phyloP scores from a whole-genome alignment of 148 eudicot species.

The Pharnaceum exiguum region DNA sequence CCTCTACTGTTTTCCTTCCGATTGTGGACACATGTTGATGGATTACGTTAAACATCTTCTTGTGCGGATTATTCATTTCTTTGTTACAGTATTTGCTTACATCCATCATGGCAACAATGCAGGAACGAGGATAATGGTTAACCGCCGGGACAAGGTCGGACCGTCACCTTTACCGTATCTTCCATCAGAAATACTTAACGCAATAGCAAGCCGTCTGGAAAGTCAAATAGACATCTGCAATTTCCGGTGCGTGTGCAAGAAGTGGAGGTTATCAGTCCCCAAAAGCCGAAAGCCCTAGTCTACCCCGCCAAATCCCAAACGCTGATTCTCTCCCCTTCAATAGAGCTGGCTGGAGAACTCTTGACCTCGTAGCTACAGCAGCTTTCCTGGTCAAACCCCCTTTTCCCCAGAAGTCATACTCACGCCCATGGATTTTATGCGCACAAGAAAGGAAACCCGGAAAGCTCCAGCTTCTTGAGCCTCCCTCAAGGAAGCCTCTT shows the following conservation, averaged over 20 bases:
- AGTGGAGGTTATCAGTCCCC: conserved; percentile 8
- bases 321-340: conserved; percentile 8
- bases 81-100: too few relatives aligned
- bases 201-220: neutral
- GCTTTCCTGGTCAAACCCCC: neutral
- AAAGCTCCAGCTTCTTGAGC: neutral
- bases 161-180: too few relatives aligned
- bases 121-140: too few relatives aligned
- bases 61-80: too few relatives aligned
- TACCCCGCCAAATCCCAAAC: conserved; percentile 11
- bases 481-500: neutral
- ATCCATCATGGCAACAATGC: too few relatives aligned
- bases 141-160: too few relatives aligned
- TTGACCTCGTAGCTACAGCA: neutral
- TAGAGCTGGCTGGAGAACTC: neutral
- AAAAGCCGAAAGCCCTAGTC: neutral
- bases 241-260: conserved; percentile 7
- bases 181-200: neutral
- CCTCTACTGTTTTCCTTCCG: too few relatives aligned
- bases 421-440: neutral
- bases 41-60: too few relatives aligned
- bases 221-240: neutral
- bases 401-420: neutral
- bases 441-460: neutral
- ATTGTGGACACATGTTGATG: too few relatives aligned